Conservation (phyloP, 495 filamentous ascomycete species). For the Aspergillus diversus region DNA sequence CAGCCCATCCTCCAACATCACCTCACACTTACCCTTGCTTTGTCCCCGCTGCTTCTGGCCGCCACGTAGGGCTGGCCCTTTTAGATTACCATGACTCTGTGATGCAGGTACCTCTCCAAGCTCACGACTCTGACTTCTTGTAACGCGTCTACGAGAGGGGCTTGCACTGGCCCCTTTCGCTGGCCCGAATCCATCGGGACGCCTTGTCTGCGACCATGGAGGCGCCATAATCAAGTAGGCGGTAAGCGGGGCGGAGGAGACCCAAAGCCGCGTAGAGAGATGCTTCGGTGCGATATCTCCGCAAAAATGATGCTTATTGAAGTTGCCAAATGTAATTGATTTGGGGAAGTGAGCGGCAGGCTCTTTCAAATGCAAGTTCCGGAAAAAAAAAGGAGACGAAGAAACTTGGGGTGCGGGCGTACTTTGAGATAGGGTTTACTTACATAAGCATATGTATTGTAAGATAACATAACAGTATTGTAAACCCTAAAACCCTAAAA, state of each 20-base stretch:
- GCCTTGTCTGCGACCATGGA: slow-evolving; percentile 13
- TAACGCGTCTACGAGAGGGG: slow-evolving; percentile 23
- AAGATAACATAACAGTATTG: neutral
- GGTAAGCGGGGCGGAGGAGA: neutral
- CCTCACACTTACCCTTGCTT: slow-evolving; percentile 16
- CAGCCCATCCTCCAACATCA: neutral
- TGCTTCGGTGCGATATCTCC: neutral
- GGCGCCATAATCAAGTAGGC: slow-evolving; percentile 19
- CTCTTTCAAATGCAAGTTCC: neutral
- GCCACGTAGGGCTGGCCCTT: neutral
- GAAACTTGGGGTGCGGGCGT: neutral
- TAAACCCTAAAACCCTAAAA: slow-evolving; percentile 11
- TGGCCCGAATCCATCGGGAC: neutral
- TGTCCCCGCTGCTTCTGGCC: neutral
- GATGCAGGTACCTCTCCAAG: slow-evolving; percentile 5
- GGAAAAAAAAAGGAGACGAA: neutral
- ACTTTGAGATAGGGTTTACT: slow-evolving; percentile 15
- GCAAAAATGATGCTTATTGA: neutral
- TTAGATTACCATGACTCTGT: neutral
- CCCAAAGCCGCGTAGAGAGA: neutral
- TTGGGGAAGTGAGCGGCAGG: neutral
- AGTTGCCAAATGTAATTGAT: neutral
- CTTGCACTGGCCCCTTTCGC: slow-evolving; percentile 4
- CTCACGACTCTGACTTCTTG: slow-evolving; percentile 34
- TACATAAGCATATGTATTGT: slow-evolving; percentile 4